Conservation (phyloP, 2,329 filamentous ascomycete genomes). For the Beauveria australis region DNA sequence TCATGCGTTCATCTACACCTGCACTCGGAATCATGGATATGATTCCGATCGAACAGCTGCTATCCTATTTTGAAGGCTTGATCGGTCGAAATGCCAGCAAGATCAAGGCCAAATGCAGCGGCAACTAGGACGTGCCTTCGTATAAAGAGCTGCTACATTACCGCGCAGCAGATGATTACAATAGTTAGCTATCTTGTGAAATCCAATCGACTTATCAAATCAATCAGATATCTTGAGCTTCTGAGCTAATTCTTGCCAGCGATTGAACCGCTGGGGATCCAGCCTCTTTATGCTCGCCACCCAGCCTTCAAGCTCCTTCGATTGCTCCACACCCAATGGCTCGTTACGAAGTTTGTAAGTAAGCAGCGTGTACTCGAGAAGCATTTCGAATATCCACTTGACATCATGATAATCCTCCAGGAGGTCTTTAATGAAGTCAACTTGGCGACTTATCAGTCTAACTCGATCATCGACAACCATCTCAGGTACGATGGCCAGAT, state of each 20-base stretch:
- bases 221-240: slow-evolving; percentile 17
- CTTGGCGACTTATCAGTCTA: slow-evolving; percentile 59
- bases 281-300: slow-evolving; percentile 57
- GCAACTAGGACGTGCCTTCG: slow-evolving; percentile 5
- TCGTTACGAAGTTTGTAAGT: slow-evolving; percentile 46
- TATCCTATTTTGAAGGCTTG: slow-evolving; percentile 64
- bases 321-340: slow-evolving; percentile 30
- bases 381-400: slow-evolving; percentile 85
- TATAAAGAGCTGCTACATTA: background rate
- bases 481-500: slow-evolving; percentile 54
- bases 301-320: slow-evolving; percentile 45
- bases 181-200: background rate
- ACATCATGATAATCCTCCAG: slow-evolving; percentile 48
- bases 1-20: slow-evolving; percentile 60
- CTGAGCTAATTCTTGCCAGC: slow-evolving; percentile 65
- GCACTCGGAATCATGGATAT: slow-evolving; percentile 61
- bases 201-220: background rate
- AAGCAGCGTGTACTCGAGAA: slow-evolving; percentile 64
- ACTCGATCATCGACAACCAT: slow-evolving; percentile 54
- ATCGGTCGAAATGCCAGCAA: slow-evolving; percentile 46
- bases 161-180: background rate
- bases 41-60: slow-evolving; percentile 55
- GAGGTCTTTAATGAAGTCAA: slow-evolving; percentile 63
- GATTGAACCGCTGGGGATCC: slow-evolving; percentile 64
- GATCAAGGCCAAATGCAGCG: slow-evolving; percentile 27